Conservation (phyloP, 108 stramenopile species). For the Seminavis robusta region DNA sequence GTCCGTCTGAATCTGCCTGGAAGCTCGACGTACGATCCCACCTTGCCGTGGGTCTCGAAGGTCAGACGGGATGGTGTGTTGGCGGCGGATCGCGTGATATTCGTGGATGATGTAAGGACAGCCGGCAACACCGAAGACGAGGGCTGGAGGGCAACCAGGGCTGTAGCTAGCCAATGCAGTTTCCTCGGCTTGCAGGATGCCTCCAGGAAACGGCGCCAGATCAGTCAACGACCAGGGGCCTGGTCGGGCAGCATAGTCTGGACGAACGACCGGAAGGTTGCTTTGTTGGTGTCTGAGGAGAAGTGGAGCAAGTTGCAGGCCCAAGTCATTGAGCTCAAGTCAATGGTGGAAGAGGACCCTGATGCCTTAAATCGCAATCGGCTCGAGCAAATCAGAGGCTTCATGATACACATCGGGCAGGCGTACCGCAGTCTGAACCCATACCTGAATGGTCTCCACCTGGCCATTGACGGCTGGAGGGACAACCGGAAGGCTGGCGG, state of each 20-base stretch:
- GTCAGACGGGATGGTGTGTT: constrained; percentile 24
- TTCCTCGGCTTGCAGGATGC: constrained; percentile 48
- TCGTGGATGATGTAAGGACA: constrained; percentile 37
- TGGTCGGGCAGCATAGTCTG: constrained; percentile 46
- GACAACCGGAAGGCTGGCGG: too few relatives aligned
- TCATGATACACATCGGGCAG: too few relatives aligned
- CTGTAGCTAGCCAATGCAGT: neutral
- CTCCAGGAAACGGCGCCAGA: constrained; percentile 19
- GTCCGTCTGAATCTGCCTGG: constrained; percentile 37
- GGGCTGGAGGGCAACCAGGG: constrained; percentile 2
- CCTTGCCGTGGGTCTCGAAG: constrained; percentile 30
- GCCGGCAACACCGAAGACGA: constrained; percentile 4
- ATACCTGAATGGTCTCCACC: too few relatives aligned
- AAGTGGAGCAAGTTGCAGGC: too few relatives aligned
- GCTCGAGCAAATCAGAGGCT: too few relatives aligned
- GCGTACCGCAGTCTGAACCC: too few relatives aligned
- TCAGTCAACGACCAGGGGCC: constrained; percentile 24
- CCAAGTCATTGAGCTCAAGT: too few relatives aligned
- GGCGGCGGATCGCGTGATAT: constrained; percentile 31
- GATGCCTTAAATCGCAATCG: too few relatives aligned
- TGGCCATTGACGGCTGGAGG: too few relatives aligned
- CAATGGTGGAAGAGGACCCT: too few relatives aligned
- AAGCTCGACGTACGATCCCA: constrained; percentile 16
- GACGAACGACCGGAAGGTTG: too few relatives aligned
- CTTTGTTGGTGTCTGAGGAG: too few relatives aligned